Evolutionary conservation across 139 green algal genomes (phyloP).

Genomic region (Coccomyxa sp.): DNA sequence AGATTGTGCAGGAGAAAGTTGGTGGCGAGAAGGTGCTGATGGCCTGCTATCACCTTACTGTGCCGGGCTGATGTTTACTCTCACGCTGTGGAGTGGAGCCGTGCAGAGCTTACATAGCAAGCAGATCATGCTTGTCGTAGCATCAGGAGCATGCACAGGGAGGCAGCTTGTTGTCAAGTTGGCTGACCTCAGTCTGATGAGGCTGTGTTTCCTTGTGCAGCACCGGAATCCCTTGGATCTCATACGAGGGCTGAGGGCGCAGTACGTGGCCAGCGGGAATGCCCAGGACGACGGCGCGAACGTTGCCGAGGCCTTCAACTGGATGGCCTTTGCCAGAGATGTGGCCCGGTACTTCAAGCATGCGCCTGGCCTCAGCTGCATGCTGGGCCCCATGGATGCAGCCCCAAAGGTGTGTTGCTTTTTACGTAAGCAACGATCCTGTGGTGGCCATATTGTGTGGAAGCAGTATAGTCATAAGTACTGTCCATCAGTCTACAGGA

Average conservation of each 20-base stretch:
- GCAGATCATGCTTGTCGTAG: background rate
- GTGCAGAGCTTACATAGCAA: background rate
- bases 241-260: conserved; percentile 27
- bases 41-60: no score
- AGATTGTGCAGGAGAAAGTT: conserved; percentile 25
- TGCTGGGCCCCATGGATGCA: conserved; percentile 43
- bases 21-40: conserved; percentile 13
- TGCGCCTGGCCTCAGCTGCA: conserved; percentile 35
- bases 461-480: no score
- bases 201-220: conserved; percentile 1
- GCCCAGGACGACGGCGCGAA: conserved; percentile 18
- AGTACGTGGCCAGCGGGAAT: conserved; percentile 24
- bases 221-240: conserved; percentile 20
- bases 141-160: background rate
- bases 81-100: background rate
- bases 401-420: conserved; percentile 33
- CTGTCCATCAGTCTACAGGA: no score
- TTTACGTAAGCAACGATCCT: no score
- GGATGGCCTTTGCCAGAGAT: conserved; percentile 30
- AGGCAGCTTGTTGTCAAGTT: background rate
- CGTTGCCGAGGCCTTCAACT: conserved; percentile 49
- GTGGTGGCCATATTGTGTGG: no score
- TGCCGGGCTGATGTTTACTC: no score
- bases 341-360: conserved; percentile 26
- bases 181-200: no score